Conservation (phyloP, 2,329 filamentous ascomycete genomes). For the Teratosphaeria zuluensis region DNA sequence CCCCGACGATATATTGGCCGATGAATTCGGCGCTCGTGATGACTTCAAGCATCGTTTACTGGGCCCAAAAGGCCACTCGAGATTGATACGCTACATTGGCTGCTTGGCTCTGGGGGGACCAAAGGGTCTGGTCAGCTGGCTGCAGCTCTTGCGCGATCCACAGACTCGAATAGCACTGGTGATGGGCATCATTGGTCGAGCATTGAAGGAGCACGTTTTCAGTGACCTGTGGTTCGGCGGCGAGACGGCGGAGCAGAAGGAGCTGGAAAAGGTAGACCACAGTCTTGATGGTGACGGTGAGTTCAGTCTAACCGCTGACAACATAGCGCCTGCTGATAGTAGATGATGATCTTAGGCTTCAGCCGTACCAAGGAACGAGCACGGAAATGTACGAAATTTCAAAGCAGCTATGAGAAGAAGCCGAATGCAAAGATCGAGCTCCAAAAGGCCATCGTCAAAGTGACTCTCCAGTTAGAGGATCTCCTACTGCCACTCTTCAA, state of each 20-base stretch:
- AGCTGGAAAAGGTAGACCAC: slow-evolving; percentile 30
- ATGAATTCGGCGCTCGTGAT: not conserved
- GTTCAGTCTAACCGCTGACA: not conserved
- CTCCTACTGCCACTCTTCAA: slow-evolving; percentile 10
- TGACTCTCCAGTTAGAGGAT: slow-evolving; percentile 6
- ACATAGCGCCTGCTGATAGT: slow-evolving; percentile 3
- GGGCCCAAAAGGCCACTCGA: slow-evolving; percentile 2
- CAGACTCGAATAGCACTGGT: slow-evolving; percentile 15
- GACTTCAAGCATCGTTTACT: not conserved
- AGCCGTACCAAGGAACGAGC: slow-evolving; percentile 16
- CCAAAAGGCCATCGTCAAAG: not conserved
- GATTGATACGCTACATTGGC: slow-evolving; percentile 20
- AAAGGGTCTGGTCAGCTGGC: slow-evolving; percentile 15
- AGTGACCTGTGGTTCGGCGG: slow-evolving; percentile 20
- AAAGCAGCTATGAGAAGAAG: not conserved
- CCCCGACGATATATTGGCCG: not conserved
- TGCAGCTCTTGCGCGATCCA: slow-evolving; percentile 10
- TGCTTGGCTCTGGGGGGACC: slow-evolving; percentile 20
- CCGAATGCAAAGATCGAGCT: not conserved
- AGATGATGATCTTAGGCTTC: slow-evolving; percentile 13
- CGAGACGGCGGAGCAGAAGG: slow-evolving; percentile 7
- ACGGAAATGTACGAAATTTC: not conserved
- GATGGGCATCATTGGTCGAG: slow-evolving; percentile 18
- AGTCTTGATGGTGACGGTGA: slow-evolving; percentile 31
- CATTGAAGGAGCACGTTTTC: slow-evolving; percentile 24